Evolutionary conservation across 805 yeast genomes (phyloP), one percentile per base, ranked within the genome.

Genomic region (Spathaspora arborariae): DNA sequence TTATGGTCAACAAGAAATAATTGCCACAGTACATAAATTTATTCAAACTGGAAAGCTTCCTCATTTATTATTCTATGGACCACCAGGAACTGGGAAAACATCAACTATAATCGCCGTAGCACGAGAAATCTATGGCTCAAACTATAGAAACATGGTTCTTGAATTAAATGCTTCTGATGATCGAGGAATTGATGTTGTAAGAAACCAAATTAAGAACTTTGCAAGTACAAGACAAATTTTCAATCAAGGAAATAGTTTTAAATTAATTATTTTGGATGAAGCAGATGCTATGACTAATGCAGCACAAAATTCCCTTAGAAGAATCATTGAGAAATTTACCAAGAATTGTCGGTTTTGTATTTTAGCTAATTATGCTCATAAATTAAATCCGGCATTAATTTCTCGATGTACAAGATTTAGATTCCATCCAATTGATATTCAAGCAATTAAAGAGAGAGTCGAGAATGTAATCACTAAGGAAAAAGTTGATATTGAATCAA

Each of bases 101-200:
- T 88, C 96, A 2, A 89, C 96, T 0, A 84, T 88, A 30, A 70
- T 89, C 47, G 96, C 96, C 2, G 68, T 88, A 52, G 90, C 96
- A 2, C 83, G 79, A 55, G 89, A 88, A 58, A 65, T 88, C 20
- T 88, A 94, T 64, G 99, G 99, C 2, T 68, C 76, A 15, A 79
- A 81, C 52, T 88, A 87, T 62, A 80, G 77, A 56, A 87, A 89
- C 59, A 90, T 91, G 91, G 97, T 94, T 1, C 70, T 94, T 46
- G 99, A 94, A 62, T 75, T 94, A 64, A 94, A 94, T 67, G 99
- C 99, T 3, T 85, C 95, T 3, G 99, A 94, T 65, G 99, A 94
- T 64, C 80, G 99, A 68, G 99, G 99, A 54, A 94, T 94, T 55
- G 96, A 89, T 56, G 97, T 94, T 39, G 98, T 94, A n/a, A 79